Conservation (phyloP, 148 eudicot species). For the Spergularia bocconei region DNA sequence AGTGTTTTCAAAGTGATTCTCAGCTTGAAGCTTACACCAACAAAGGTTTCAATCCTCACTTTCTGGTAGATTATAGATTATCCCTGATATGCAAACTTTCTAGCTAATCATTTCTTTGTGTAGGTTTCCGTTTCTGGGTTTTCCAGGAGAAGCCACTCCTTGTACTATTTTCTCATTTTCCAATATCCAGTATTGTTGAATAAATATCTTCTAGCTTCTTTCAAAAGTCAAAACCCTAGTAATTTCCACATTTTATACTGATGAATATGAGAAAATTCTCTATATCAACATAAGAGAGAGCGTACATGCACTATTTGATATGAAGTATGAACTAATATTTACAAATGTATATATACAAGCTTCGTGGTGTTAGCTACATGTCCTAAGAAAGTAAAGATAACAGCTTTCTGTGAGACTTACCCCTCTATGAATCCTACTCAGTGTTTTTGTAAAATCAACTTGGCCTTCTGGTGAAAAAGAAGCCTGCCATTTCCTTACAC, state of each 20-base stretch:
- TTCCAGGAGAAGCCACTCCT: background rate
- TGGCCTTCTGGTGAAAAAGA: slow-evolving; percentile 81
- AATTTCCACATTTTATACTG: background rate
- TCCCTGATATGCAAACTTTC: background rate
- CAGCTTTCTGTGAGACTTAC: slow-evolving; percentile 38
- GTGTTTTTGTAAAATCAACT: slow-evolving; percentile 86
- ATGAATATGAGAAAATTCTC: background rate
- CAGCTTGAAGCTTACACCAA: no score
- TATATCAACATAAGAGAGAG: background rate
- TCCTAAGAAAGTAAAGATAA: background rate
- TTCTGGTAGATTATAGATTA: background rate
- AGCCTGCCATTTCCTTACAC: slow-evolving; percentile 85
- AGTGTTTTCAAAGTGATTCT: no score
- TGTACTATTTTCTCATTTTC: background rate
- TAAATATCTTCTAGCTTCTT: background rate
- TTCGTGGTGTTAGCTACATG: background rate
- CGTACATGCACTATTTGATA: background rate
- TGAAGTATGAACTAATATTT: background rate
- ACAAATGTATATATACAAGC: background rate
- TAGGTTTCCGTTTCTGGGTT: background rate
- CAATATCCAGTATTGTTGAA: background rate
- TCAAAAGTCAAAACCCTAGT: background rate
- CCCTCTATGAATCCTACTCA: slow-evolving; percentile 86
- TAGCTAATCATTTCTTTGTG: background rate
- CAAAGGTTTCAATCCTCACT: background rate